A percentile compares a stretch with the other conserved stretches of the same genome.
Evolutionary conservation across 2,329 filamentous ascomycete genomes (phyloP).

Genomic region (Fusarium sp.): DNA sequence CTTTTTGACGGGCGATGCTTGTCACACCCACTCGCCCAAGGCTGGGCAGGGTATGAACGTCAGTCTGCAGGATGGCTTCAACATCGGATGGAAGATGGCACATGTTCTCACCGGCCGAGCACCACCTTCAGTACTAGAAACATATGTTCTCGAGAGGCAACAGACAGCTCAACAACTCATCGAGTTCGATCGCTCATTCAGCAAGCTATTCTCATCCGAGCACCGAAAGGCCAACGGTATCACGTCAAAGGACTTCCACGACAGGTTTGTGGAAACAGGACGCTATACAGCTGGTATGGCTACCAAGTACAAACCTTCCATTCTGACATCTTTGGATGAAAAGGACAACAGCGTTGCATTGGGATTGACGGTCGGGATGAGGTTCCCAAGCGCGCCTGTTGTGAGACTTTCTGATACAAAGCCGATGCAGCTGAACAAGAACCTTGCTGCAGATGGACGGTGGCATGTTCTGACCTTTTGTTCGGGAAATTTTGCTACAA

Average conservation of each 20-base stretch:
- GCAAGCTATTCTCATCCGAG: conserved; percentile 30
- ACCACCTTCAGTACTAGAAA: conserved; percentile 45
- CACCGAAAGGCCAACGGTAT: conserved; percentile 14
- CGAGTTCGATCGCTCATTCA: conserved; percentile 51
- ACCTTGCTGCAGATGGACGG: conserved; percentile 22
- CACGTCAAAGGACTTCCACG: conserved; percentile 10
- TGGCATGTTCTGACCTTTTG: conserved; percentile 35
- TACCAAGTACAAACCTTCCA: conserved; percentile 17
- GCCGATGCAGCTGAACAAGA: conserved; percentile 19
- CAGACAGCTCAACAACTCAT: conserved; percentile 55
- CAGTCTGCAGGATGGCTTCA: conserved; percentile 68
- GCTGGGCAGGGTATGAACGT: conserved; percentile 78
- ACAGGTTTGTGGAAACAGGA: conserved; percentile 31
- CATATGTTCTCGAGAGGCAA: conserved; percentile 61
- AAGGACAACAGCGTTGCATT: neutral
- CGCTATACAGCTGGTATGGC: conserved; percentile 33
- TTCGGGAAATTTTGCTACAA: neutral
- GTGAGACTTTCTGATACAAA: conserved; percentile 34
- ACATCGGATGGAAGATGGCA: conserved; percentile 65
- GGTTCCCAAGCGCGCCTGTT: conserved; percentile 25
- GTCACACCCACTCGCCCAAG: conserved; percentile 64
- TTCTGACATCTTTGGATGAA: neutral
- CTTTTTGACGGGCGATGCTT: conserved; percentile 72
- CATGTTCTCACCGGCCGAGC: conserved; percentile 47
- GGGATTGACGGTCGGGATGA: conserved; percentile 14